These are phyloP conservation scores for Curvularia sp. DNA, from an alignment of 2,329 filamentous ascomycete species.

Conservation along the genomic window DNA sequence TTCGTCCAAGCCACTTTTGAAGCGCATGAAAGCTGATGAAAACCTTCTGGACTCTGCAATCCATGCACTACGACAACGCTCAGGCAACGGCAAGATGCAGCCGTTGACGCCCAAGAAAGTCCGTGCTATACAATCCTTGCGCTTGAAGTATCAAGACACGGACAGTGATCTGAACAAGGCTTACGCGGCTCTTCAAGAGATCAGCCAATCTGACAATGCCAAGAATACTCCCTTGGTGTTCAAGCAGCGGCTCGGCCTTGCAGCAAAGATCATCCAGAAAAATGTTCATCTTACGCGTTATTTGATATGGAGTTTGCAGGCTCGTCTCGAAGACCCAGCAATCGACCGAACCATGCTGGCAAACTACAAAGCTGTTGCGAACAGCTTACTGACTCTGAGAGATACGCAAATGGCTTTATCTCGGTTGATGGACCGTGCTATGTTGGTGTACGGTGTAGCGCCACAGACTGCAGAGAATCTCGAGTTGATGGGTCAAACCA, in stretches of 20 bases:
- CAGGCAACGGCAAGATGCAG: slow-evolving; percentile 11
- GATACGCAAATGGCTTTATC: slow-evolving; percentile 42
- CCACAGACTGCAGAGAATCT: slow-evolving; percentile 20
- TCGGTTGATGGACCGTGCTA: slow-evolving; percentile 34
- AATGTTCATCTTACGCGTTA: slow-evolving; percentile 39
- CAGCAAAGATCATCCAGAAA: slow-evolving; percentile 35
- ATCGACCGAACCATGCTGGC: slow-evolving; percentile 20
- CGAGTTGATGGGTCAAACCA: neutral
- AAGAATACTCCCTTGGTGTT: slow-evolving; percentile 22
- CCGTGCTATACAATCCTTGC: slow-evolving; percentile 18
- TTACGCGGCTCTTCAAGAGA: slow-evolving; percentile 20
- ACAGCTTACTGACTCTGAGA: slow-evolving; percentile 37
- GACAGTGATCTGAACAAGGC: slow-evolving; percentile 31
- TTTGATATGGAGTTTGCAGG: slow-evolving; percentile 40
- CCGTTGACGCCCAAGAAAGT: slow-evolving; percentile 19
- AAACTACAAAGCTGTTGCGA: slow-evolving; percentile 31
- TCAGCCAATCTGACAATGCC: slow-evolving; percentile 14
- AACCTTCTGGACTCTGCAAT: slow-evolving; percentile 26
- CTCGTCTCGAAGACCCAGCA: slow-evolving; percentile 34
- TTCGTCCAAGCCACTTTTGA: slow-evolving; percentile 34
- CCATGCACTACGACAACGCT: slow-evolving; percentile 18
- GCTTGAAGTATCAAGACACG: slow-evolving; percentile 27
- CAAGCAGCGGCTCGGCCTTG: slow-evolving; percentile 33
- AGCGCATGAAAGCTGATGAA: slow-evolving; percentile 38
- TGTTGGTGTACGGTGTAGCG: slow-evolving; percentile 32